A percentile compares a stretch with the other conserved stretches of the same genome.
Conservation (phyloP, 1,284 basidiomycete genomes). For the Cronartium quercuum region DNA sequence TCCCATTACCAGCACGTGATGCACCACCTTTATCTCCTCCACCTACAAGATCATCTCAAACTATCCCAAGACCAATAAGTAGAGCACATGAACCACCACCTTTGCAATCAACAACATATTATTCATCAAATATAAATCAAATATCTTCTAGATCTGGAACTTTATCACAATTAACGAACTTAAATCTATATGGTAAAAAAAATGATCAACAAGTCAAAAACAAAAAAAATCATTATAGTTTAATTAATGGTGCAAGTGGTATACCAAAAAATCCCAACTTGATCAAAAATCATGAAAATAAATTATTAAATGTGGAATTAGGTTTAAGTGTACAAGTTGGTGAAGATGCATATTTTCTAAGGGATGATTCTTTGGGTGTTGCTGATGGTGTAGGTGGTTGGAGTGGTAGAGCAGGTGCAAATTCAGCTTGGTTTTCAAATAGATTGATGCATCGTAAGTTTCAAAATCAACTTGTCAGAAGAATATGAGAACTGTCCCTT, state of each 20-base stretch:
- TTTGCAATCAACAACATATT: not conserved
- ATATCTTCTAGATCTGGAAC: constrained; percentile 5
- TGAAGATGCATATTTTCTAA: constrained; percentile 77
- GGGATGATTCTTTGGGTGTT: constrained; percentile 72
- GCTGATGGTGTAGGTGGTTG: constrained; percentile 86
- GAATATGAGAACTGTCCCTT: not conserved
- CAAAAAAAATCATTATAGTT: constrained; percentile 42
- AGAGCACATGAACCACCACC: constrained; percentile 6
- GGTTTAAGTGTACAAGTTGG: constrained; percentile 64
- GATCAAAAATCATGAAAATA: constrained; percentile 39
- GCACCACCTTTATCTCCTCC: not conserved
- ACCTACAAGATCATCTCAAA: not conserved
- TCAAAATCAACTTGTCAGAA: not conserved
- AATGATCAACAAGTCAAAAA: constrained; percentile 40
- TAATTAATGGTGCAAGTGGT: constrained; percentile 51
- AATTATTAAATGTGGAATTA: constrained; percentile 44
- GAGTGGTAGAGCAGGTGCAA: constrained; percentile 55
- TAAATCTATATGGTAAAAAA: constrained; percentile 37
- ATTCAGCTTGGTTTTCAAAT: constrained; percentile 72
- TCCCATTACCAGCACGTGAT: not conserved
- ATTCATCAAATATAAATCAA: constrained; percentile 8
- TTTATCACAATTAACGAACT: constrained; percentile 14
- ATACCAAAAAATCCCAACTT: constrained; percentile 50
- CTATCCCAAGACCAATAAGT: constrained; percentile 7
- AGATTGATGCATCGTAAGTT: constrained; percentile 74